Percentiles rank a stretch among this genome's conserved stretches.
These are phyloP conservation scores for Dinochytrium kinnereticum DNA, from an alignment of 371 early-diverging fungal genomes.

Conservation along the genomic window DNA sequence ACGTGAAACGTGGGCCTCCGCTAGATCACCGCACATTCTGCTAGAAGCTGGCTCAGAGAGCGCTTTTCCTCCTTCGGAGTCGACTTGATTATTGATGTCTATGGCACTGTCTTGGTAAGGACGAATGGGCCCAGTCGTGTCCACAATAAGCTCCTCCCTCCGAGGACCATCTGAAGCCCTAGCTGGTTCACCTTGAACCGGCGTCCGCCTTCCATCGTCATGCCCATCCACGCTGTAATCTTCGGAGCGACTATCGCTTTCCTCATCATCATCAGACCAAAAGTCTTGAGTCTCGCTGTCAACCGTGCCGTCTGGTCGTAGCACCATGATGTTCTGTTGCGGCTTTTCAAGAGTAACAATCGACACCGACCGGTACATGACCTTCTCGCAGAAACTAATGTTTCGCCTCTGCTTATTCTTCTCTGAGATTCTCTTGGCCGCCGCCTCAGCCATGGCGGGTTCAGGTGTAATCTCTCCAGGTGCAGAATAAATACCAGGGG, in stretches of 20 bases:
- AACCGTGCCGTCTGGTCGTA: slow-evolving; percentile 8
- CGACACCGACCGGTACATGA: slow-evolving; percentile 35
- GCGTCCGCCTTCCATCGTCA: not conserved
- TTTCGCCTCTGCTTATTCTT: not conserved
- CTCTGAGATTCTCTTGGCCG: not conserved
- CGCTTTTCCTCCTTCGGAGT: no score
- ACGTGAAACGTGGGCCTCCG: no score
- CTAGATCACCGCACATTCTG: no score
- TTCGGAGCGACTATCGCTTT: not conserved
- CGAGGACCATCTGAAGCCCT: not conserved
- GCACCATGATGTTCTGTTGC: slow-evolving; percentile 17
- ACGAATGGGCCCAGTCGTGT: no score
- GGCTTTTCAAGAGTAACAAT: slow-evolving; percentile 25
- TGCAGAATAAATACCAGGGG: slow-evolving; percentile 5
- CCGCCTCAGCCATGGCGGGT: not conserved
- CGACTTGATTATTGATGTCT: no score
- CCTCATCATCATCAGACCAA: slow-evolving; percentile 20
- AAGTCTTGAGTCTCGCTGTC: not conserved
- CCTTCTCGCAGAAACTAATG: slow-evolving; percentile 35
- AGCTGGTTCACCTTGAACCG: not conserved
- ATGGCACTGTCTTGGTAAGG: slow-evolving; percentile 12
- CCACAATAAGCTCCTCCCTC: no score
- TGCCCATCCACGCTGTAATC: not conserved
- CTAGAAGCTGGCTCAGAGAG: no score
- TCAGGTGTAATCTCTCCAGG: slow-evolving; percentile 10